Evolutionary conservation across 108 stramenopile genomes (phyloP).

Genomic region (Nitzschia putrida): DNA sequence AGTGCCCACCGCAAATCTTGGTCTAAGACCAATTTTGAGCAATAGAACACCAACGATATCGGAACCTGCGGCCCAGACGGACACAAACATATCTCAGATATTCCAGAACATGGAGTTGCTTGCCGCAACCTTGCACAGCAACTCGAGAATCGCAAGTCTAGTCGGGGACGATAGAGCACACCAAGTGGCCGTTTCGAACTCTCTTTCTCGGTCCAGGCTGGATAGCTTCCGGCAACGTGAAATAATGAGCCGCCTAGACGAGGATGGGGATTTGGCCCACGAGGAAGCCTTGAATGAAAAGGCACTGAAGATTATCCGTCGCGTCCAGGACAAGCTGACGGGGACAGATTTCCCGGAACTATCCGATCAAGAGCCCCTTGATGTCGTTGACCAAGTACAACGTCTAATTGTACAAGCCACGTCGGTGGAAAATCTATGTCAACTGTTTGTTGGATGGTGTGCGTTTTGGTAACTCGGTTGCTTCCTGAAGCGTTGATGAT

Average conservation of each 20-base stretch:
- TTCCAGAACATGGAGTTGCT: conserved; percentile 72
- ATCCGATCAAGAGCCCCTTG: conserved; percentile 54
- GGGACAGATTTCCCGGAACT: conserved; percentile 93
- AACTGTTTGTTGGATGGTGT: conserved; percentile 97
- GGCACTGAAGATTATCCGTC: conserved; percentile 93
- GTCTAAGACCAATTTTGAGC: conserved; percentile 1
- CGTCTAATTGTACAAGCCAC: conserved; percentile 95
- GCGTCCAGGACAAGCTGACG: conserved; percentile 96
- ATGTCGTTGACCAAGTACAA: conserved; percentile 95
- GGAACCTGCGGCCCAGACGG: conserved; percentile 26
- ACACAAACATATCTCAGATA: conserved; percentile 55
- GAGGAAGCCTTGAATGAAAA: conserved; percentile 93
- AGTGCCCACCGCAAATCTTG: background rate
- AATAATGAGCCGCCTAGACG: conserved; percentile 59
- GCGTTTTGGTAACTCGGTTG: conserved; percentile 62
- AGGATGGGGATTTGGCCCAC: conserved; percentile 50
- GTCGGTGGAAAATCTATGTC: conserved; percentile 92
- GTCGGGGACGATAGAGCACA: conserved; percentile 46
- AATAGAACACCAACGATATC: conserved; percentile 8
- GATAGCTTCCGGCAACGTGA: conserved; percentile 76
- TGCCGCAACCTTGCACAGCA: conserved; percentile 64
- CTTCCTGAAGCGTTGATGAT: background rate
- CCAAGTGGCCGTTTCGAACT: conserved; percentile 44
- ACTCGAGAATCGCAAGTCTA: conserved; percentile 69
- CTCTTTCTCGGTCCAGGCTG: conserved; percentile 66